Conservation (phyloP, 2,329 filamentous ascomycete genomes). For the Alternaria triticina region DNA sequence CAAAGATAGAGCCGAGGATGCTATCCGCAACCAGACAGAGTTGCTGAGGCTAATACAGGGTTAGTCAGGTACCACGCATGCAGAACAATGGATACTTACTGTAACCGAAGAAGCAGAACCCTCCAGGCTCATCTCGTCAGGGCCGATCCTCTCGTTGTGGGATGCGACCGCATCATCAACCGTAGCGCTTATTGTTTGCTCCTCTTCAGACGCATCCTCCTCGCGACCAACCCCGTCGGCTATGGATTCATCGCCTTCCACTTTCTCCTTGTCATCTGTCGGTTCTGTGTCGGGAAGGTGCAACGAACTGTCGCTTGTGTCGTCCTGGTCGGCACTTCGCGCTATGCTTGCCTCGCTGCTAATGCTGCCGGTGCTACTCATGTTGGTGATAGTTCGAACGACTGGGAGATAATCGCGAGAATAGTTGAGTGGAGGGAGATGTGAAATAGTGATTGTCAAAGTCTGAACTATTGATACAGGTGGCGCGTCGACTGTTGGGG, state of each 20-base stretch:
- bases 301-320: background rate
- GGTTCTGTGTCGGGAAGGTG: background rate
- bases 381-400: background rate
- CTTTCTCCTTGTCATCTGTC: background rate
- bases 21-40: background rate
- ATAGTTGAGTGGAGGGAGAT: background rate
- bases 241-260: background rate
- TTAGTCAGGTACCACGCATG: background rate
- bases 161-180: background rate
- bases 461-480: background rate
- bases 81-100: background rate
- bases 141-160: background rate
- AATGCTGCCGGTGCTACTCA: background rate
- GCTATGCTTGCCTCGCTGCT: background rate
- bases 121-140: background rate
- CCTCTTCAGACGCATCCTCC: background rate
- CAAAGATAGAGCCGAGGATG: conserved; percentile 12
- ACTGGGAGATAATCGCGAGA: background rate
- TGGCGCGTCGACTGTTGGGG: background rate
- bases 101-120: background rate
- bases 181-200: background rate
- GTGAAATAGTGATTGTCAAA: background rate
- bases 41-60: background rate
- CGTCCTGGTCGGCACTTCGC: background rate
- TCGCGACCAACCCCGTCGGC: background rate